Evolutionary conservation across 208 protist genomes (phyloP).

Genomic region (Trichomonas tenax): DNA sequence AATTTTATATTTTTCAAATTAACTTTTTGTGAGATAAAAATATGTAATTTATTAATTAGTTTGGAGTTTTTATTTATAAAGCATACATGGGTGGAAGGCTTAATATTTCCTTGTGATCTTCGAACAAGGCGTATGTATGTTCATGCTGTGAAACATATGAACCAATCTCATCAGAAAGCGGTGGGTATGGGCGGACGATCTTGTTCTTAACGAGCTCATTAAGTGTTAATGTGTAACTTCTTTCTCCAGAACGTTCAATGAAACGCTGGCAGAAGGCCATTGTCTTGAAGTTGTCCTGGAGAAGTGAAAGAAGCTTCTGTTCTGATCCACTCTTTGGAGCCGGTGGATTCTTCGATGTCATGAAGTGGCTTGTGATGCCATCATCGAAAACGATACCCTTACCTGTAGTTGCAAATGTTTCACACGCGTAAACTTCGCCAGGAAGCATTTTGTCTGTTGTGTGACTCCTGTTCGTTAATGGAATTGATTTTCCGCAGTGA

Average conservation of each 20-base stretch:
- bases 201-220: constrained; percentile 56
- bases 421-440: constrained; percentile 96
- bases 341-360: constrained; percentile 64
- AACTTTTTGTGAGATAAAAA: too few relatives aligned
- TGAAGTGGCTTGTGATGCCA: constrained; percentile 67
- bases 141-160: constrained; percentile 85
- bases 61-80: too few relatives aligned
- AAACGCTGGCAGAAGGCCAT: constrained; percentile 41
- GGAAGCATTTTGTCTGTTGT: constrained; percentile 61
- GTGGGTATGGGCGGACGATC: constrained; percentile 77
- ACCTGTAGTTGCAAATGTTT: constrained; percentile 97
- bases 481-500: constrained; percentile 96
- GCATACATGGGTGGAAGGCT: neutral
- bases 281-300: constrained; percentile 72
- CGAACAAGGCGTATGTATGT: constrained; percentile 24
- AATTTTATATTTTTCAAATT: too few relatives aligned
- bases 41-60: too few relatives aligned
- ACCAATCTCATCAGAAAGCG: constrained; percentile 79
- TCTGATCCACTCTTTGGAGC: constrained; percentile 43
- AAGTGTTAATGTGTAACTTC: constrained; percentile 59
- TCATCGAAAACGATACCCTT: neutral
- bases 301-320: constrained; percentile 66
- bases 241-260: constrained; percentile 55
- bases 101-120: neutral
- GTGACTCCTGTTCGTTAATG: constrained; percentile 81